Base-by-base conservation (phyloP, 148 eudicot species). In the Diospyros kaki region DNA sequence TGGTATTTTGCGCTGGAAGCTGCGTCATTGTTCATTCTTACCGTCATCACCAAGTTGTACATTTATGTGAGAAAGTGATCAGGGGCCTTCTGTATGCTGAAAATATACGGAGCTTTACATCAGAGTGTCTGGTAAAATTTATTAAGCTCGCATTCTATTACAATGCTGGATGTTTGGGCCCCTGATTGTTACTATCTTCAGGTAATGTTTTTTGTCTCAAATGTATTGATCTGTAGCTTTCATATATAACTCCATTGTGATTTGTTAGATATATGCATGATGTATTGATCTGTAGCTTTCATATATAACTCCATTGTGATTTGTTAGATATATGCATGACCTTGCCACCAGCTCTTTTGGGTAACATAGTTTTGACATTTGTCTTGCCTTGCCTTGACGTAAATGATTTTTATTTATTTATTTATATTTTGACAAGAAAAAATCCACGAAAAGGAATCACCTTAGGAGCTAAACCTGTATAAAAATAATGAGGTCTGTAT, bases 111-210 rank as follows among this genome's bases (percentile, higher is more conserved):
- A 77, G 58, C 63, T 71, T 64, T 43, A 45, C 50, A 59, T 40
- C 63, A 39, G 18, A 55, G 44, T 63, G 45, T 48, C 38, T 3
- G 43, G 59, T 53, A 11, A 45, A 66, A 10, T 43, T 15, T 66
- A 44, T 48, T 38, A 6, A 46, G 67, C 41, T 46, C 8, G 10
- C 9, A 9, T 60, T 52, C 40, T 54, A 28, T 77, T 64, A 28
- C 28, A 28, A 58, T 58, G 13, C 15, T 52, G 5, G 28, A 18
- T 11, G 75, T 55, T 63, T 70, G 64, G 55, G 64, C 45, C 65
- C 55, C 61, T 12, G 62, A 64, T 61, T 46, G 58, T 45, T 6
- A 56, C 72, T 66, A 58, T 78, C 55, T 66, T 40, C 72, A 78
- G 80, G 80, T 78, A 78, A 8, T 43, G 44, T 13, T 43, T 40